A percentile compares a stretch with the other conserved stretches of the same genome.
Conservation (phyloP, 2,329 filamentous ascomycete genomes). For the Hymenoscyphus albidus region DNA sequence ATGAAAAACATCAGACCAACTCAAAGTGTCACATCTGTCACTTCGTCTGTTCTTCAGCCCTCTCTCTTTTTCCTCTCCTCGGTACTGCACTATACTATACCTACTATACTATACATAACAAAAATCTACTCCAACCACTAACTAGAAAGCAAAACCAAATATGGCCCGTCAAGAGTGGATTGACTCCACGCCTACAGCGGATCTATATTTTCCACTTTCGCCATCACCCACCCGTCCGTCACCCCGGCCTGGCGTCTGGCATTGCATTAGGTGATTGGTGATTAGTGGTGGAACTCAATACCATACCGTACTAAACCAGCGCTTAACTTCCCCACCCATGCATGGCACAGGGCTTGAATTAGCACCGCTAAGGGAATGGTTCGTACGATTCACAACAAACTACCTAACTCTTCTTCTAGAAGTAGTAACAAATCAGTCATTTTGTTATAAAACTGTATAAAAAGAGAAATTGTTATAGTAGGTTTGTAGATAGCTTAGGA, state of each 20-base stretch:
- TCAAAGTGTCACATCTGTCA: no score
- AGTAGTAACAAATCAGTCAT: background rate
- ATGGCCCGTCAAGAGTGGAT: no score
- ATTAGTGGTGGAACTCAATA: background rate
- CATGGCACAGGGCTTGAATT: background rate
- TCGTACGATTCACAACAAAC: background rate
- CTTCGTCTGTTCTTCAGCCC: no score
- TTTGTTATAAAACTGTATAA: no score
- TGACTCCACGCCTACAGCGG: background rate
- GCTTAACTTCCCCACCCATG: background rate
- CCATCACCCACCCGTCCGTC: background rate
- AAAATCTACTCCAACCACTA: no score
- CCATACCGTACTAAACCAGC: background rate
- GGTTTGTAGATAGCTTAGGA: no score
- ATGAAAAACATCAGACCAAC: no score
- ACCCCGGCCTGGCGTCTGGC: slow-evolving; percentile 6
- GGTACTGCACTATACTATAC: no score
- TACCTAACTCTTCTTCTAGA: background rate
- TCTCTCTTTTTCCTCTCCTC: no score
- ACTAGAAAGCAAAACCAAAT: no score
- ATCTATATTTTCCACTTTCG: slow-evolving; percentile 1
- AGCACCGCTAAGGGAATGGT: background rate
- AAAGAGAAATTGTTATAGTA: no score
- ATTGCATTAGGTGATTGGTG: background rate
- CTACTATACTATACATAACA: no score